A percentile compares a stretch with the other conserved stretches of the same genome.
phyloP scores from a whole-genome alignment of 2,329 filamentous ascomycete species.

The Neodidymelliopsis sp. region DNA sequence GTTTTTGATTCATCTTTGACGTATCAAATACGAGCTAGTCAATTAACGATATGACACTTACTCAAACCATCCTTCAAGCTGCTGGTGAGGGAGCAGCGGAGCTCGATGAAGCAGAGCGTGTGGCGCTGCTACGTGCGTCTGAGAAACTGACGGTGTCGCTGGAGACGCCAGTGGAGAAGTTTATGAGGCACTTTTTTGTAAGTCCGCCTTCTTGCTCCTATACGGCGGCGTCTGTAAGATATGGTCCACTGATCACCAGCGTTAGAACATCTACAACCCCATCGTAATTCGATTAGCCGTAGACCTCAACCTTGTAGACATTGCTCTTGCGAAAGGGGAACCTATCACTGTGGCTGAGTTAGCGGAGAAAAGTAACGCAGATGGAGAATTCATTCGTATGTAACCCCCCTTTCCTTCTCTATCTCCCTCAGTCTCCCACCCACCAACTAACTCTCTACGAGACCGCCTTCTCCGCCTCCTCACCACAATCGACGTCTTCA shows the following conservation, averaged over 20 bases:
- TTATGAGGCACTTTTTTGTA: constrained; percentile 14
- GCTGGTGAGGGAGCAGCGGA: constrained; percentile 9
- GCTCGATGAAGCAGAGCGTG: constrained; percentile 17
- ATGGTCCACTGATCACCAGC: not conserved
- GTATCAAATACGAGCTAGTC: not conserved
- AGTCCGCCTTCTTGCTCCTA: not conserved
- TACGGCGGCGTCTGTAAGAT: not conserved
- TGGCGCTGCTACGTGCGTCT: constrained; percentile 11
- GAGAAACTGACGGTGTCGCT: constrained; percentile 14
- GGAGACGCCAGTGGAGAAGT: constrained; percentile 18
- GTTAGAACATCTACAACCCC: constrained; percentile 13
- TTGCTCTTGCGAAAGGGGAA: constrained; percentile 13
- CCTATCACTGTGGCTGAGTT: constrained; percentile 17
- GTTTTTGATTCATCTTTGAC: too few species aligned
- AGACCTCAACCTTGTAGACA: constrained; percentile 25
- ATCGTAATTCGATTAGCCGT: constrained; percentile 19
- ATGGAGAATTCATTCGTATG: constrained; percentile 19
- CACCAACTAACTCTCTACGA: not conserved
- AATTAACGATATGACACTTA: constrained; percentile 5
- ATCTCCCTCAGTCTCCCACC: not conserved
- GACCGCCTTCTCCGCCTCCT: constrained; percentile 19
- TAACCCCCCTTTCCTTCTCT: too few species aligned
- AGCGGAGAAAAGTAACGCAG: constrained; percentile 18
- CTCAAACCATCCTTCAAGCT: constrained; percentile 6
- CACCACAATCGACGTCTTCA: constrained; percentile 9